Percentiles rank a stretch among this genome's conserved stretches.
These are phyloP conservation scores for Acanthamoeba lenticulata DNA, from an alignment of 208 protist genomes.

Conservation along the genomic window DNA sequence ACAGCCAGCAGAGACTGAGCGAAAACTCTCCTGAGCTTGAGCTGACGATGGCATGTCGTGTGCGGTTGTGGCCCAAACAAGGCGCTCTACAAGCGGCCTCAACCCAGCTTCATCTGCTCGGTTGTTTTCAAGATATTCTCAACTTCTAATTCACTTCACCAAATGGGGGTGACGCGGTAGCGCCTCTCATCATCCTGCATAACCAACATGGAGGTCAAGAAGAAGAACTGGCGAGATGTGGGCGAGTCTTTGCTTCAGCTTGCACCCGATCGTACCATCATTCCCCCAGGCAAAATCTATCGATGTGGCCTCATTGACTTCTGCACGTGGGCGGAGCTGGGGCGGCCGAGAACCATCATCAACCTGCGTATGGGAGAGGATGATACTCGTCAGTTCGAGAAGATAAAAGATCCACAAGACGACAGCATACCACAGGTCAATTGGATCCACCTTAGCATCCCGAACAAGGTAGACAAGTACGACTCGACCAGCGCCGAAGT, in stretches of 20 bases:
- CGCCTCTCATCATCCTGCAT: too few relatives aligned
- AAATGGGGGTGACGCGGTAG: background rate
- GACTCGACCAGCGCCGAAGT: slow-evolving; percentile 8
- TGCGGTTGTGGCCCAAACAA: too few relatives aligned
- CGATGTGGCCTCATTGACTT: slow-evolving; percentile 45
- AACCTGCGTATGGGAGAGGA: slow-evolving; percentile 43
- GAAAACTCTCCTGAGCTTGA: too few relatives aligned
- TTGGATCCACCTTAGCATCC: background rate
- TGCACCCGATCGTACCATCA: background rate
- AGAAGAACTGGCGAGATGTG: slow-evolving; percentile 38
- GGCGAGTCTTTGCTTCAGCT: background rate
- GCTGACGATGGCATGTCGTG: too few relatives aligned
- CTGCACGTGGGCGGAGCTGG: slow-evolving; percentile 35
- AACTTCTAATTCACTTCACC: background rate
- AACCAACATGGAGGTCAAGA: slow-evolving; percentile 48
- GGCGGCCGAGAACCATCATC: slow-evolving; percentile 7
- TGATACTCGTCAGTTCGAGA: slow-evolving; percentile 25
- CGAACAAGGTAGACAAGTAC: slow-evolving; percentile 59
- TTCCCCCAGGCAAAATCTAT: background rate
- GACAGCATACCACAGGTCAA: background rate
- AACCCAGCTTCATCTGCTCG: too few relatives aligned
- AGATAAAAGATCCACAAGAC: background rate
- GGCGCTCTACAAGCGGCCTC: too few relatives aligned
- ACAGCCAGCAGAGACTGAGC: too few relatives aligned
- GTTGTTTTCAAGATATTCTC: too few relatives aligned